Conservation (phyloP, 2,329 filamentous ascomycete species). For the Taxawa tesnikishii region DNA sequence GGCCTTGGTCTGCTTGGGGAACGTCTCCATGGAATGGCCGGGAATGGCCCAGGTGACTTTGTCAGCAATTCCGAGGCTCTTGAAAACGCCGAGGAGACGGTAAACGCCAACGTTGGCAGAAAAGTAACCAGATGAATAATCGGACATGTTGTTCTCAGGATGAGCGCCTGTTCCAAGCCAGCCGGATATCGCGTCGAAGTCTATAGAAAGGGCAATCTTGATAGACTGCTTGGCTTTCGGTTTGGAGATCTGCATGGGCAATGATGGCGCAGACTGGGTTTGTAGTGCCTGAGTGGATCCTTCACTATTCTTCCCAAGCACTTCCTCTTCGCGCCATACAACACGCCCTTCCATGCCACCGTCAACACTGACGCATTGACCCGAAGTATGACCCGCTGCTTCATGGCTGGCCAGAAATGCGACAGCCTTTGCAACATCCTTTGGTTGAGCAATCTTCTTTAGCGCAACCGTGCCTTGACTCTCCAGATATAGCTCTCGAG, state of each 20-base stretch:
- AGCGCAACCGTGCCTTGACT: conserved; percentile 37
- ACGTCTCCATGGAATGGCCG: conserved; percentile 46
- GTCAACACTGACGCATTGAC: conserved; percentile 39
- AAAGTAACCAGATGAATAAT: conserved; percentile 45
- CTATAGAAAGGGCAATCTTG: conserved; percentile 30
- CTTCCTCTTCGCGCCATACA: conserved; percentile 35
- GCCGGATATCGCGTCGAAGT: conserved; percentile 48
- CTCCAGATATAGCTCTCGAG: conserved; percentile 36
- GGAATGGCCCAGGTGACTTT: conserved; percentile 50
- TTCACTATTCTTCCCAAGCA: conserved; percentile 9
- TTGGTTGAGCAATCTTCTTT: conserved; percentile 34
- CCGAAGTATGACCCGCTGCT: conserved; percentile 42
- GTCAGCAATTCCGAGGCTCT: conserved; percentile 36
- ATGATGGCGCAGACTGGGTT: background rate
- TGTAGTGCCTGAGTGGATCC: too few species aligned
- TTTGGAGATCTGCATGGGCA: conserved; percentile 3
- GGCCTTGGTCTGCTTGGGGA: conserved; percentile 36
- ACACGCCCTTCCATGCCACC: conserved; percentile 39
- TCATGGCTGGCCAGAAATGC: conserved; percentile 38
- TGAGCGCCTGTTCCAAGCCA: conserved; percentile 46
- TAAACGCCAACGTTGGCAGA: conserved; percentile 44
- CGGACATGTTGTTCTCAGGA: conserved; percentile 41
- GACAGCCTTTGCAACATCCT: conserved; percentile 36
- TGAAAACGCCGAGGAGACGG: conserved; percentile 41
- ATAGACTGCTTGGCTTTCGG: conserved; percentile 17